Evolutionary conservation across 148 eudicot species (phyloP).

Genomic region (Linanthus parryae): DNA sequence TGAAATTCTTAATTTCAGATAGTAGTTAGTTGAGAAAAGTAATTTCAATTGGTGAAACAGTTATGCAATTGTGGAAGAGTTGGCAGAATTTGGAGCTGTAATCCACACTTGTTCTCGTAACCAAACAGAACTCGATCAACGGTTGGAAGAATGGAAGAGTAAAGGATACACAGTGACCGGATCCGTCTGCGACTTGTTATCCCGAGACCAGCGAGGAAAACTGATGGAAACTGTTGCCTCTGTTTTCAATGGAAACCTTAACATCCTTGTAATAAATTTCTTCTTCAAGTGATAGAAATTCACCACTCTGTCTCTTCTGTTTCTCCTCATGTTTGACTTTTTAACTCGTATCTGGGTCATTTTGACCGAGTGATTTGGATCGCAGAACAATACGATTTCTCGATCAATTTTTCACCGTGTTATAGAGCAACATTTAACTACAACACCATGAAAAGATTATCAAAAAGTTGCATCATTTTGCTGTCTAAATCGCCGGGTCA

Average conservation of each 20-base stretch:
- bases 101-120: slow-evolving; percentile 35
- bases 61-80: slow-evolving; percentile 33
- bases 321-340: neutral
- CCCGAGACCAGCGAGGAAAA: slow-evolving; percentile 20
- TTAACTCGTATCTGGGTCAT: neutral
- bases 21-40: neutral
- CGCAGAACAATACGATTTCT: too few relatives aligned
- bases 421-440: too few relatives aligned
- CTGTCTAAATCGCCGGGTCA: neutral
- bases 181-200: slow-evolving; percentile 27
- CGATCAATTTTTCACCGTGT: too few relatives aligned
- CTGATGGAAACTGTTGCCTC: slow-evolving; percentile 28
- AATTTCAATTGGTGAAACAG: slow-evolving; percentile 10
- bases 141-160: slow-evolving; percentile 19
- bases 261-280: slow-evolving; percentile 24
- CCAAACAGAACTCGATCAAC: slow-evolving; percentile 23
- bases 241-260: slow-evolving; percentile 31
- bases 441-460: too few relatives aligned
- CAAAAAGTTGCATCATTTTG: too few relatives aligned
- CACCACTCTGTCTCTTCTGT: too few relatives aligned
- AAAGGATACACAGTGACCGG: slow-evolving; percentile 34
- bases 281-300: neutral
- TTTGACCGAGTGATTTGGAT: too few relatives aligned
- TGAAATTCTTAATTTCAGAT: neutral
- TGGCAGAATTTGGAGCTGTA: slow-evolving; percentile 27